A percentile compares a stretch with the other conserved stretches of the same genome.
These are phyloP conservation scores for Pachyrhizus erosus DNA, from an alignment of 306 rosid species.

Conservation along the genomic window DNA sequence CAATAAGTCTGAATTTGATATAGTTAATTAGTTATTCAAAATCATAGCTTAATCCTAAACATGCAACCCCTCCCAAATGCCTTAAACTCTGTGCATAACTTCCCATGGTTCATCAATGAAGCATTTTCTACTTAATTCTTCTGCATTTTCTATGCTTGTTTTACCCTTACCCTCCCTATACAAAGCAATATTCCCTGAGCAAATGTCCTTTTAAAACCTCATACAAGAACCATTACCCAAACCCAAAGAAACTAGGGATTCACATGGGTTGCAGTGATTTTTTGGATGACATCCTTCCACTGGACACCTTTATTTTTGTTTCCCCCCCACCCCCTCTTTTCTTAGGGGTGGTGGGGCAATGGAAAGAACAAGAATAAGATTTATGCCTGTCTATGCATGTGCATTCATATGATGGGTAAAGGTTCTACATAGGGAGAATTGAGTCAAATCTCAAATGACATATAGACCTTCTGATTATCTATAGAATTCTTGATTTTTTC, in stretches of 20 bases:
- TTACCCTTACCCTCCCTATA: not conserved
- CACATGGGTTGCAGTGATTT: not conserved
- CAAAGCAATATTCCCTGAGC: slow-evolving; percentile 2
- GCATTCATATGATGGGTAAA: not conserved
- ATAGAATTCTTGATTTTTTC: not conserved
- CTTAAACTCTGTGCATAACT: not conserved
- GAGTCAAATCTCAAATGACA: not conserved
- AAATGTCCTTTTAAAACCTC: not conserved
- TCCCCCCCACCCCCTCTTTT: too few relatives aligned
- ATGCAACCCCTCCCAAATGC: not conserved
- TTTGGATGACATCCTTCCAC: not conserved
- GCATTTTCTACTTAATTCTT: not conserved
- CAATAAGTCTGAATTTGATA: slow-evolving; percentile 2
- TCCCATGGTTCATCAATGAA: not conserved
- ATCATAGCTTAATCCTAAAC: not conserved
- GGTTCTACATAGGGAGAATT: slow-evolving; percentile 16
- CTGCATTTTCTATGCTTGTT: not conserved
- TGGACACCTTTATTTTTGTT: not conserved
- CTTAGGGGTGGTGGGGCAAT: too few relatives aligned
- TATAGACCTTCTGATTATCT: slow-evolving; percentile 16
- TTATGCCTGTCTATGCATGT: slow-evolving; percentile 13
- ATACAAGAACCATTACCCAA: not conserved
- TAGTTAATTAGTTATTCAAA: not conserved
- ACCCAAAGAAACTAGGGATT: not conserved
- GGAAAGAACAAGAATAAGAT: not conserved